Conservation (phyloP, 108 stramenopile species). For the Conticribra guillardii region DNA sequence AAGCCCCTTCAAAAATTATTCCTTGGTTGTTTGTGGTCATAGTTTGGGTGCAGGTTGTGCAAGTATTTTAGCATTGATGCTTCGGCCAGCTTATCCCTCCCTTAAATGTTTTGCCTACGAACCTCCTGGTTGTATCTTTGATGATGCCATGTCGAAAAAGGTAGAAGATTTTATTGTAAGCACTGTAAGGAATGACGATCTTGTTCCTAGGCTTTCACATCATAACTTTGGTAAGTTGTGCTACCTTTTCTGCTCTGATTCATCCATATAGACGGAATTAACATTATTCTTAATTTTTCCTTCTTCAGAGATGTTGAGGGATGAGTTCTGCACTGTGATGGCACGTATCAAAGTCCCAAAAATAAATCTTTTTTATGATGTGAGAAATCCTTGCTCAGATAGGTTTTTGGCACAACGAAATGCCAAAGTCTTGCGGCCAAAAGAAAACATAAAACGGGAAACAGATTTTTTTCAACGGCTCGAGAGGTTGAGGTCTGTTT, state of each 20-base stretch:
- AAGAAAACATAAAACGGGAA: constrained; percentile 2
- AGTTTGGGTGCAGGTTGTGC: constrained; percentile 58
- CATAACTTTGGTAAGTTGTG: constrained; percentile 49
- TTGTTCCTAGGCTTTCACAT: constrained; percentile 49
- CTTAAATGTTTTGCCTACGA: constrained; percentile 19
- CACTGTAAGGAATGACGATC: constrained; percentile 60
- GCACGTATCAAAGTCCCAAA: constrained; percentile 48
- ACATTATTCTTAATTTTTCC: neutral
- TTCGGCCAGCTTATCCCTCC: constrained; percentile 51
- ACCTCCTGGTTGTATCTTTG: constrained; percentile 19
- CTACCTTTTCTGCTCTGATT: constrained; percentile 47
- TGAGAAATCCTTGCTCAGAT: constrained; percentile 7
- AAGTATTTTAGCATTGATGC: constrained; percentile 45
- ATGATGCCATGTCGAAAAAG: constrained; percentile 4
- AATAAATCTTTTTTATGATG: constrained; percentile 24
- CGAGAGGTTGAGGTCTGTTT: neutral
- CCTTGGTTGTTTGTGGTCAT: constrained; percentile 55
- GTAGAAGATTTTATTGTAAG: constrained; percentile 38
- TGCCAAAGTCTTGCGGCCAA: constrained; percentile 1
- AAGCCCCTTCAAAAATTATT: constrained; percentile 32
- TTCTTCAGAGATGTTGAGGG: constrained; percentile 12
- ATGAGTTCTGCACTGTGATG: constrained; percentile 40
- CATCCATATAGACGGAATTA: constrained; percentile 33
- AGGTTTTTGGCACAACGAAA: constrained; percentile 4
- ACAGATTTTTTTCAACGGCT: constrained; percentile 22